Conservation (phyloP, 768 basidiomycete genomes). For the Russula virescens region DNA sequence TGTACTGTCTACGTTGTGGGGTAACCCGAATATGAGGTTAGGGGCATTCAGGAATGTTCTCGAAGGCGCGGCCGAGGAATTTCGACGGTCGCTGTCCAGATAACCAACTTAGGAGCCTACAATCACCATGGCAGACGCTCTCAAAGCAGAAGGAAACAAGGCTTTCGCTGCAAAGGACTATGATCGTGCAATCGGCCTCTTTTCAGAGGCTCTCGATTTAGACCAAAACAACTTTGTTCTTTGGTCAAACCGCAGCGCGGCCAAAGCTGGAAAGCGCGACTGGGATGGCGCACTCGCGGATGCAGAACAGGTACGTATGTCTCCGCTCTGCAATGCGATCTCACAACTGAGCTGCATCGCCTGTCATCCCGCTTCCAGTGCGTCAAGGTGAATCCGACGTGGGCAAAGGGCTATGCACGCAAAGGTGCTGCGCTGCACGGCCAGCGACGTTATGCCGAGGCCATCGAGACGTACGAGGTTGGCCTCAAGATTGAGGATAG, state of each 20-base stretch:
- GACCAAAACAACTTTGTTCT: slow-evolving; percentile 84
- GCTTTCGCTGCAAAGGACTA: slow-evolving; percentile 93
- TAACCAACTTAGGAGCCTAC: neutral
- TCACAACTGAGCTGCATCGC: no score
- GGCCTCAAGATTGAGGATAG: slow-evolving; percentile 81
- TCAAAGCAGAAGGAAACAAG: slow-evolving; percentile 94
- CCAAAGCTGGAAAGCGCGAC: slow-evolving; percentile 77
- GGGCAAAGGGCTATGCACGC: slow-evolving; percentile 87
- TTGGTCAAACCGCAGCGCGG: slow-evolving; percentile 90
- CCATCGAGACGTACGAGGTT: slow-evolving; percentile 74
- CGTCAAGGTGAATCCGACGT: slow-evolving; percentile 68
- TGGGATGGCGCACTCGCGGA: slow-evolving; percentile 75
- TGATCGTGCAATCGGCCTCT: slow-evolving; percentile 79
- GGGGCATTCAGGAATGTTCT: slow-evolving; percentile 13
- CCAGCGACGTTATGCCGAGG: slow-evolving; percentile 68
- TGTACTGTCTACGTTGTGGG: no score
- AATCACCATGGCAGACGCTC: slow-evolving; percentile 33
- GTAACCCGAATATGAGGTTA: slow-evolving; percentile 17
- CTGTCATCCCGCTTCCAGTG: slow-evolving; percentile 43
- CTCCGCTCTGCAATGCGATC: no score
- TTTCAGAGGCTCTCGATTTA: slow-evolving; percentile 74
- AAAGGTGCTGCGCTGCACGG: slow-evolving; percentile 95
- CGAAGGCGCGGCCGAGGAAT: neutral
- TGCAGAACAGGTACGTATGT: slow-evolving; percentile 72
- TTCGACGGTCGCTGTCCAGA: neutral